These are phyloP conservation scores for Lichtheimia ramosa DNA, from an alignment of 371 early-diverging fungal species.

Conservation along the genomic window DNA sequence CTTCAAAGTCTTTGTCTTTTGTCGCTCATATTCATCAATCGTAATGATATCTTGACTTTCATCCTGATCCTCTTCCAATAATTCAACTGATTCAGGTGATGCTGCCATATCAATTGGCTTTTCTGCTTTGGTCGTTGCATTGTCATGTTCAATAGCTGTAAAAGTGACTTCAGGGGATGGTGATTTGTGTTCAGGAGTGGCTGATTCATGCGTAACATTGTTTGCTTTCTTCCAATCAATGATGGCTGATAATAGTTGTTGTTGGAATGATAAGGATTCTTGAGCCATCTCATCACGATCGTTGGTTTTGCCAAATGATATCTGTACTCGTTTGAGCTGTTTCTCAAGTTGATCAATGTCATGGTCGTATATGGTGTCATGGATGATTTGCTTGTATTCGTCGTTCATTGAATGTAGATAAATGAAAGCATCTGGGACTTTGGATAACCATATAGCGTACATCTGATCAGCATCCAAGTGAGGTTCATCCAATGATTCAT, in stretches of 20 bases:
- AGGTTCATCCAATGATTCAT: background rate
- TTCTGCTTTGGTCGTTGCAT: too few species aligned
- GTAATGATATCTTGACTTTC: background rate
- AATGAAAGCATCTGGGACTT: slow-evolving; percentile 38
- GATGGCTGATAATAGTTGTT: slow-evolving; percentile 23
- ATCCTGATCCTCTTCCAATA: slow-evolving; percentile 5
- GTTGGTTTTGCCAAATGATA: slow-evolving; percentile 49
- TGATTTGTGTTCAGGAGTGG: too few species aligned
- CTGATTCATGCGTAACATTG: too few species aligned
- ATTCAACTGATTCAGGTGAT: background rate
- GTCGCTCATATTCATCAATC: background rate
- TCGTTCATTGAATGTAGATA: slow-evolving; percentile 39
- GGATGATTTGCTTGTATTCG: slow-evolving; percentile 44
- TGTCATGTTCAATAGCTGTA: too few species aligned
- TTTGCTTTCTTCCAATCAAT: background rate
- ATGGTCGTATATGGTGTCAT: slow-evolving; percentile 40
- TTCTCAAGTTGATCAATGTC: slow-evolving; percentile 23
- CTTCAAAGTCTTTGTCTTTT: background rate
- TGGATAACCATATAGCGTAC: slow-evolving; percentile 26
- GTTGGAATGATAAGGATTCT: slow-evolving; percentile 46
- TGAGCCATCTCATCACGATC: slow-evolving; percentile 37
- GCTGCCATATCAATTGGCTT: background rate
- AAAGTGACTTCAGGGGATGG: too few species aligned
- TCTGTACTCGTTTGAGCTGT: slow-evolving; percentile 29
- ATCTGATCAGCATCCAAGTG: slow-evolving; percentile 15